phyloP scores from a whole-genome alignment of 768 basidiomycete genomes.

The Suillus hirtellus region DNA sequence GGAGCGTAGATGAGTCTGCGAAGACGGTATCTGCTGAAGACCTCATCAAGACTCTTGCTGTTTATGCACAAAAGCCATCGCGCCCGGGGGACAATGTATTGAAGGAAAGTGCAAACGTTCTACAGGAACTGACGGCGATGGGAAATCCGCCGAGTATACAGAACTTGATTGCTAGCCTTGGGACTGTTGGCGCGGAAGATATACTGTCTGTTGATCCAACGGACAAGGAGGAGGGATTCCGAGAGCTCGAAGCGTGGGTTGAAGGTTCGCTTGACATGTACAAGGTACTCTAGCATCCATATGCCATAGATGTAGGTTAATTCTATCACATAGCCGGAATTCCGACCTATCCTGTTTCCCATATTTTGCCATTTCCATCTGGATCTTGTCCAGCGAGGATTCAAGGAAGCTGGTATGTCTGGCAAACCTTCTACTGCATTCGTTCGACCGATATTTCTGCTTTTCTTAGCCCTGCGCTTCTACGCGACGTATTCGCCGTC shows the following conservation, averaged over 20 bases:
- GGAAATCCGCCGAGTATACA: constrained; percentile 74
- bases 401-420: constrained; percentile 81
- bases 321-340: constrained; percentile 71
- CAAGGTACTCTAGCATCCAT: constrained; percentile 49
- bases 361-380: constrained; percentile 98
- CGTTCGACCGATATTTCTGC: constrained; percentile 10
- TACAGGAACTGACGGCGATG: constrained; percentile 68
- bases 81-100: constrained; percentile 69
- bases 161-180: constrained; percentile 73
- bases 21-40: constrained; percentile 49
- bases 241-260: constrained; percentile 85
- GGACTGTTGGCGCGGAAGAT: constrained; percentile 80
- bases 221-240: constrained; percentile 84
- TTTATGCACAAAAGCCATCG: constrained; percentile 68
- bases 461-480: constrained; percentile 66
- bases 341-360: constrained; percentile 90
- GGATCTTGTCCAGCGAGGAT: constrained; percentile 88
- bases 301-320: background rate
- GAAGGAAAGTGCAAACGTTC: constrained; percentile 63
- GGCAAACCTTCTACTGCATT: constrained; percentile 6
- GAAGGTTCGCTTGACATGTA: constrained; percentile 92
- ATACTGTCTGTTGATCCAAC: constrained; percentile 79
- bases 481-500: constrained; percentile 69
- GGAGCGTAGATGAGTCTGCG: constrained; percentile 34
- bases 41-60: constrained; percentile 57